phyloP scores from a whole-genome alignment of 2,329 filamentous ascomycete genomes.

The Graphilbum sp. region DNA sequence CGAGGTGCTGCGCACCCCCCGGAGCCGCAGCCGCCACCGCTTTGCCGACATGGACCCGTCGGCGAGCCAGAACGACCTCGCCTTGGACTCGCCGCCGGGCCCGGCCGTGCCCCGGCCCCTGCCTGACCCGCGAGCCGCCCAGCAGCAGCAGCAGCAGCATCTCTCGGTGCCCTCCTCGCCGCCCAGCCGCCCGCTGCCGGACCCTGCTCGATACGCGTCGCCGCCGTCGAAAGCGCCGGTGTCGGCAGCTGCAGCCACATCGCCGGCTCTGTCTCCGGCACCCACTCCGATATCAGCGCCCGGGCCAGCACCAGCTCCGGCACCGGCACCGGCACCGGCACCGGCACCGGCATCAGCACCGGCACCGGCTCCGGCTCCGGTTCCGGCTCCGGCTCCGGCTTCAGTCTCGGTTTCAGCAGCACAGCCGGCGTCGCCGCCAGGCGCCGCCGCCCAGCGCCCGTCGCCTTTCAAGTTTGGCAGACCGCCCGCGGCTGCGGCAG shows the following conservation, averaged over 20 bases:
- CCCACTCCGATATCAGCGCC: slow-evolving; percentile 17
- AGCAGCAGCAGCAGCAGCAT: neutral
- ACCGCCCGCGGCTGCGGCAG: slow-evolving; percentile 9
- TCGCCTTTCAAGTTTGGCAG: too few relatives aligned
- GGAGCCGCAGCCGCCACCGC: slow-evolving; percentile 21
- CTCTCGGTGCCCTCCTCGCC: slow-evolving; percentile 24
- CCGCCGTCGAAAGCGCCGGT: too few relatives aligned
- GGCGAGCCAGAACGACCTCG: neutral
- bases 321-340: neutral
- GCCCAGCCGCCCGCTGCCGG: slow-evolving; percentile 5
- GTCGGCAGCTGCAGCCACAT: slow-evolving; percentile 8
- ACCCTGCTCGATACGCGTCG: slow-evolving; percentile 9
- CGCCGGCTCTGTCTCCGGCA: slow-evolving; percentile 4
- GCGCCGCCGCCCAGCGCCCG: too few relatives aligned
- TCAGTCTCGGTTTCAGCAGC: too few relatives aligned
- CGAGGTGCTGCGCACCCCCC: slow-evolving; percentile 42
- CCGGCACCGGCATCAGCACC: neutral
- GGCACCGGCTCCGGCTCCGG: too few relatives aligned
- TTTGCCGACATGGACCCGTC: slow-evolving; percentile 8
- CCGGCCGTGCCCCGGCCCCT: slow-evolving; percentile 25
- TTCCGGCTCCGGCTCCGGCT: too few relatives aligned
- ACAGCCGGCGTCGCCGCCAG: too few relatives aligned
- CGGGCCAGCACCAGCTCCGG: neutral
- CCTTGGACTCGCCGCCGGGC: too few relatives aligned
- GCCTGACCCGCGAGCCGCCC: slow-evolving; percentile 18